These are phyloP conservation scores for Euphorbia lathyris DNA, from an alignment of 345 rosid species.

Conservation along the genomic window DNA sequence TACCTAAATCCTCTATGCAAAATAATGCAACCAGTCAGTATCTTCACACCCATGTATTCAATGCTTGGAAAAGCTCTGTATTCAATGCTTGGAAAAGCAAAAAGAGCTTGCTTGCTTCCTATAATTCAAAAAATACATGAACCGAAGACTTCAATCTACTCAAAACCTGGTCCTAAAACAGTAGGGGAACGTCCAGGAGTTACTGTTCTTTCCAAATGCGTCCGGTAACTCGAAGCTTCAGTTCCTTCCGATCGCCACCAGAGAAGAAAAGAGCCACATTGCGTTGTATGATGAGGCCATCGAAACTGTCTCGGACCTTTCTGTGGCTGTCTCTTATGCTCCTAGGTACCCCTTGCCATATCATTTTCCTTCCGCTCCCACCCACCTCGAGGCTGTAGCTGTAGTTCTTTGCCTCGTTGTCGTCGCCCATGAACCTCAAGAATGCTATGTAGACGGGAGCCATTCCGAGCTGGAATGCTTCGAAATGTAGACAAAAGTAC, in stretches of 20 bases:
- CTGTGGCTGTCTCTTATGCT: conserved; percentile 76
- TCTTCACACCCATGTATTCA: conserved; percentile 35
- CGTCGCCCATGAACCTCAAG: conserved; percentile 80
- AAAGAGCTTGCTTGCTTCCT: conserved; percentile 56
- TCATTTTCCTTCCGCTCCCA: conserved; percentile 73
- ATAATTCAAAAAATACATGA: conserved; percentile 27
- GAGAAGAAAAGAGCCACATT: conserved; percentile 83
- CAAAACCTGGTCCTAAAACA: neutral
- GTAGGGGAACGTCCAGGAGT: neutral
- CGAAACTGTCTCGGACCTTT: conserved; percentile 78
- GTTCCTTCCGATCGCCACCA: conserved; percentile 70
- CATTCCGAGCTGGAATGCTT: conserved; percentile 78
- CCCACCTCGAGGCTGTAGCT: conserved; percentile 85
- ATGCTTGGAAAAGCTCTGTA: conserved; percentile 41
- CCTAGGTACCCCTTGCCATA: conserved; percentile 78
- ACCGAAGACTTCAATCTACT: conserved; percentile 26
- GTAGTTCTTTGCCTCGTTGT: conserved; percentile 68
- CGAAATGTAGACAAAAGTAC: conserved; percentile 73
- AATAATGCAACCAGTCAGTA: neutral
- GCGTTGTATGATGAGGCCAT: conserved; percentile 75
- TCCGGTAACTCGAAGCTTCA: conserved; percentile 80
- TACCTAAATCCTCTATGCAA: neutral
- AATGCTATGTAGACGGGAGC: conserved; percentile 79
- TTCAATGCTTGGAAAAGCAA: conserved; percentile 40
- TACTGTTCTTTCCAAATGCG: conserved; percentile 84